Evolutionary conservation across 2,329 filamentous ascomycete species (phyloP).

Genomic region (Cladorrhinum sp.): DNA sequence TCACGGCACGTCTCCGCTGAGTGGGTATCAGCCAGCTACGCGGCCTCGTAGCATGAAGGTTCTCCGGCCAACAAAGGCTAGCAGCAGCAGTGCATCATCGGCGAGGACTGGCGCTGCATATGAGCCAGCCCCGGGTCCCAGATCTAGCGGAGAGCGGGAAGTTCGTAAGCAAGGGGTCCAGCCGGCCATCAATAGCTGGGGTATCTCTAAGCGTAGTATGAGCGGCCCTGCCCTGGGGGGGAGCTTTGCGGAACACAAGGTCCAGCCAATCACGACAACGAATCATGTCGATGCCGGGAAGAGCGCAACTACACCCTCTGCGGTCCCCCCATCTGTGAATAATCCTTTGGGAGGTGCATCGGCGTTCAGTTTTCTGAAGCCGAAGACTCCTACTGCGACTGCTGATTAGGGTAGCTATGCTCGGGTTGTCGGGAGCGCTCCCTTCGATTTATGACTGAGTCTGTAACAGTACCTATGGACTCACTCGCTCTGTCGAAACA

Average conservation of each 20-base stretch:
- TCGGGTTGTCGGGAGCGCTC: not conserved
- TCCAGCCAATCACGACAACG: not conserved
- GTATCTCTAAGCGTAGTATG: conserved; percentile 47
- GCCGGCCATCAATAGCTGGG: conserved; percentile 21
- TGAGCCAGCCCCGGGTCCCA: conserved; percentile 47
- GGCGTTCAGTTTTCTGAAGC: conserved; percentile 84
- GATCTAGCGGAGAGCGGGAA: conserved; percentile 46
- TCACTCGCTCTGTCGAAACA: too few species aligned
- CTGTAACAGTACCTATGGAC: too few species aligned
- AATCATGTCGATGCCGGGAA: conserved; percentile 6
- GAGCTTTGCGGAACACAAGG: conserved; percentile 29
- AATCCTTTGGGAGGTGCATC: conserved; percentile 87
- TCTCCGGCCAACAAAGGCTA: conserved; percentile 71
- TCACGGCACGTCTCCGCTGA: conserved; percentile 48
- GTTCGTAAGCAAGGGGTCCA: conserved; percentile 36
- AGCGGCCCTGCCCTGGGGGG: conserved; percentile 29
- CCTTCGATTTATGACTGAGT: too few species aligned
- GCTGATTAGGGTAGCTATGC: conserved; percentile 29
- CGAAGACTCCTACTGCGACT: conserved; percentile 39
- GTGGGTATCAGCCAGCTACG: conserved; percentile 68
- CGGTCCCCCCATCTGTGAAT: conserved; percentile 59
- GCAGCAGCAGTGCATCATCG: conserved; percentile 46
- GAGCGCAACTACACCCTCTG: conserved; percentile 26
- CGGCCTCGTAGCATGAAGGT: conserved; percentile 81
- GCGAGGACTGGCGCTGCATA: conserved; percentile 50